Evolutionary conservation across 2,329 filamentous ascomycete species (phyloP).

Genomic region (Fusarium sp.): DNA sequence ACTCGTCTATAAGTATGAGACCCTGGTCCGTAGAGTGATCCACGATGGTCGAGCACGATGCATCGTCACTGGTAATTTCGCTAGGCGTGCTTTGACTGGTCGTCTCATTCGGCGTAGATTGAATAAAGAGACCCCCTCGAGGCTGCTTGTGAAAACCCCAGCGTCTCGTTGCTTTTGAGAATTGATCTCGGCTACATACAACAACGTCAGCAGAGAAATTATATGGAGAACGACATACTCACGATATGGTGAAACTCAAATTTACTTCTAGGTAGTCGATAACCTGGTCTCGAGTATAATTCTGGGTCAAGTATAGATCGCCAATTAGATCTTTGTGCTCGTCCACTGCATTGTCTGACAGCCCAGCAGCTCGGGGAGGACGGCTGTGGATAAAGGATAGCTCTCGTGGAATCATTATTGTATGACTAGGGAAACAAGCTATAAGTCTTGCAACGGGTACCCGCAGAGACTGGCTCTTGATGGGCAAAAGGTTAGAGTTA

Average conservation of each 20-base stretch:
- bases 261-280: background rate
- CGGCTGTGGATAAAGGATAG: background rate
- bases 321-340: background rate
- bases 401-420: background rate
- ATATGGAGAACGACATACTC: accelerated
- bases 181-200: background rate
- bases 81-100: background rate
- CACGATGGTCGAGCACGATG: no score
- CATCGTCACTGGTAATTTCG: background rate
- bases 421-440: background rate
- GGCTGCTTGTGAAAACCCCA: constrained; percentile 4
- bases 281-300: background rate
- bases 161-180: constrained; percentile 3
- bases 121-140: background rate
- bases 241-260: background rate
- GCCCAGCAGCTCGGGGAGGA: background rate
- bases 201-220: background rate
- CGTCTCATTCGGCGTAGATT: accelerated
- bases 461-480: background rate
- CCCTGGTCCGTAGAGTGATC: background rate
- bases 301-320: background rate
- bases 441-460: no score
- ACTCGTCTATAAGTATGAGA: background rate
- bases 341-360: background rate
- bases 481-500: background rate